These are phyloP conservation scores for Dactylellina sp. DNA, from an alignment of 2,329 filamentous ascomycete genomes.

Conservation along the genomic window DNA sequence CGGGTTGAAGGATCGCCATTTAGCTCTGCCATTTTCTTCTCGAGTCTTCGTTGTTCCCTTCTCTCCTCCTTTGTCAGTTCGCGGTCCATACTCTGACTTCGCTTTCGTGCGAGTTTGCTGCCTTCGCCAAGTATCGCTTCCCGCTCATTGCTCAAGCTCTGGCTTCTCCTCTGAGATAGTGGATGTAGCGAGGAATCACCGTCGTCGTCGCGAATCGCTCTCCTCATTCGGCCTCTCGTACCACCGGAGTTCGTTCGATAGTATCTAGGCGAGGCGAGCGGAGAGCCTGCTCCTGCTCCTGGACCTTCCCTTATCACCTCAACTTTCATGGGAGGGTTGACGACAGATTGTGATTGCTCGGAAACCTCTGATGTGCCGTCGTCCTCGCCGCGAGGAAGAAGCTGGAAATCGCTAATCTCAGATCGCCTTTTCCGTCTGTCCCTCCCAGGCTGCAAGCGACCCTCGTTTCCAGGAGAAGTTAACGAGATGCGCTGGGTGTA, in stretches of 20 bases:
- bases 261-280: slow-evolving; percentile 31
- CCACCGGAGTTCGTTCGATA: slow-evolving; percentile 46
- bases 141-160: slow-evolving; percentile 65
- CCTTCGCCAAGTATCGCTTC: slow-evolving; percentile 58
- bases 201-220: slow-evolving; percentile 35
- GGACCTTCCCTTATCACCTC: slow-evolving; percentile 53
- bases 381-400: slow-evolving; percentile 66
- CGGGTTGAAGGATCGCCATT: slow-evolving; percentile 62
- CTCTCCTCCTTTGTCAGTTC: slow-evolving; percentile 54
- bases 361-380: slow-evolving; percentile 67
- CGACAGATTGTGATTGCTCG: slow-evolving; percentile 54
- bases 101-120: slow-evolving; percentile 52
- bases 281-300: slow-evolving; percentile 17
- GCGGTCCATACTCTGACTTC: slow-evolving; percentile 59
- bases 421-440: slow-evolving; percentile 70
- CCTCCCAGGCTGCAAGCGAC: slow-evolving; percentile 61
- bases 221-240: slow-evolving; percentile 26
- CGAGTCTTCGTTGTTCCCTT: slow-evolving; percentile 45
- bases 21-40: slow-evolving; percentile 52
- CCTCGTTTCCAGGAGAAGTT: slow-evolving; percentile 58
- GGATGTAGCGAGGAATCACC: slow-evolving; percentile 48
- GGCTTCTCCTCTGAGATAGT: slow-evolving; percentile 61
- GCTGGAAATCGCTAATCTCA: slow-evolving; percentile 34
- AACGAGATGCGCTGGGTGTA: slow-evolving; percentile 60
- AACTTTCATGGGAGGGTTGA: slow-evolving; percentile 51